A percentile compares a stretch with the other conserved stretches of the same genome.
These are phyloP conservation scores for Sutorius australiensis DNA, from an alignment of 768 basidiomycete species.

Conservation along the genomic window DNA sequence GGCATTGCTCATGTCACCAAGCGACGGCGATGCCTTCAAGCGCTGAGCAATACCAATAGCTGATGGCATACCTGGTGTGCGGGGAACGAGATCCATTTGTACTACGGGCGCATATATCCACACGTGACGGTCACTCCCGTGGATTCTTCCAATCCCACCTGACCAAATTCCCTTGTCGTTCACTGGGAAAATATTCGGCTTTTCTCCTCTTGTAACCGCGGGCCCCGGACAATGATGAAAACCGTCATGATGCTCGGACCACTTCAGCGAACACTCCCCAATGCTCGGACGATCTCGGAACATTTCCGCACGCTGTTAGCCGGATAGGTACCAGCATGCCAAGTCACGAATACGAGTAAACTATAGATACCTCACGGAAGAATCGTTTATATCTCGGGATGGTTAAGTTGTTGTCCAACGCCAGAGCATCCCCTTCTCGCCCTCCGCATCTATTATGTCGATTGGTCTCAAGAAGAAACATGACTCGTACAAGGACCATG, in stretches of 20 bases:
- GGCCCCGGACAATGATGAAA: background rate
- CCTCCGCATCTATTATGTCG: constrained; percentile 12
- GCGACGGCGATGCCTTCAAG: no score
- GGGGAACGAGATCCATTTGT: background rate
- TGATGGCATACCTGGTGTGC: background rate
- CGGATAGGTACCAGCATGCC: background rate
- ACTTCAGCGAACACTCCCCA: background rate
- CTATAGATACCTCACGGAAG: background rate
- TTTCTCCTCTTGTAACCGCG: background rate
- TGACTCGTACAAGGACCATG: constrained; percentile 5
- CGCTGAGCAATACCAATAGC: no score
- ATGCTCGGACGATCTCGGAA: background rate
- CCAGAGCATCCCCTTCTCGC: background rate
- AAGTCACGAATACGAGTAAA: background rate
- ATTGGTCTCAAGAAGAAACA: constrained; percentile 12
- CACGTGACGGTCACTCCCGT: background rate
- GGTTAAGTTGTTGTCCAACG: background rate
- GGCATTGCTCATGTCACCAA: no score
- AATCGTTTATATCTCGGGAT: background rate
- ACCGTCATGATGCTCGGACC: background rate
- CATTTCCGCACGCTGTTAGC: background rate
- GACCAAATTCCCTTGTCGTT: background rate
- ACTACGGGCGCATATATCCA: background rate
- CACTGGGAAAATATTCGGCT: background rate
- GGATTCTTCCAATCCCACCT: background rate